These are phyloP conservation scores for Taxawa tesnikishii DNA, from an alignment of 2,329 filamentous ascomycete genomes.

Conservation along the genomic window DNA sequence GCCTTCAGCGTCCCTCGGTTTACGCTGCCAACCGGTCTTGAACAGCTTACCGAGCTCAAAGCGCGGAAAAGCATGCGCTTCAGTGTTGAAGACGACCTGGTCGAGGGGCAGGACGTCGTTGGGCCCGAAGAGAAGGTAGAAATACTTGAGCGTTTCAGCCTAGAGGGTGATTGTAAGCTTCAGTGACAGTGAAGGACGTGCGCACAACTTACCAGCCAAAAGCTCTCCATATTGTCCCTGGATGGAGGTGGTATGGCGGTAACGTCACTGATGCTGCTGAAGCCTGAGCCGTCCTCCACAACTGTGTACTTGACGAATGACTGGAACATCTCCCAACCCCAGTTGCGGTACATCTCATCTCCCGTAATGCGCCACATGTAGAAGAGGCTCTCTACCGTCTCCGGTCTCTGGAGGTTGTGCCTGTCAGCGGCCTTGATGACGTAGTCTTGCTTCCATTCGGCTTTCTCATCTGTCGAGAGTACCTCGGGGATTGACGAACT, in stretches of 20 bases:
- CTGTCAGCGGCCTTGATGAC: slow-evolving; percentile 67
- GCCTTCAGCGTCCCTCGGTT: slow-evolving; percentile 37
- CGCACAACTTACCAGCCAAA: slow-evolving; percentile 68
- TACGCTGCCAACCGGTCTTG: slow-evolving; percentile 69
- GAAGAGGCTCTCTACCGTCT: slow-evolving; percentile 91
- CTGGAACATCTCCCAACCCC: slow-evolving; percentile 98
- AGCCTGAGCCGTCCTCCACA: slow-evolving; percentile 65
- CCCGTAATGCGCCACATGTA: slow-evolving; percentile 99
- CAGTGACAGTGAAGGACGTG: neutral
- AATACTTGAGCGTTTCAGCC: slow-evolving; percentile 96
- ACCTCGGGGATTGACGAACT: slow-evolving; percentile 26
- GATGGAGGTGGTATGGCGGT: slow-evolving; percentile 54
- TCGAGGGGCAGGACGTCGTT: slow-evolving; percentile 73
- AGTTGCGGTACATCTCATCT: slow-evolving; percentile 77
- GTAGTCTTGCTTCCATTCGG: slow-evolving; percentile 66
- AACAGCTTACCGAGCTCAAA: slow-evolving; percentile 73
- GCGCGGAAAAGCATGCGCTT: slow-evolving; percentile 79
- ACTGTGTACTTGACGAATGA: slow-evolving; percentile 78
- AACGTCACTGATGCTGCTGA: slow-evolving; percentile 69
- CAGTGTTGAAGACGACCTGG: slow-evolving; percentile 86
- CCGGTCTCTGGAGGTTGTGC: slow-evolving; percentile 89
- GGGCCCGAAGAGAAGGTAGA: slow-evolving; percentile 87
- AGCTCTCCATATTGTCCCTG: slow-evolving; percentile 95
- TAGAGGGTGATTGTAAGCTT: slow-evolving; percentile 19
- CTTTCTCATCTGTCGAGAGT: slow-evolving; percentile 36